Conservation (phyloP, 192 early-diverging fungal genomes). For the Linnemannia exigua region DNA sequence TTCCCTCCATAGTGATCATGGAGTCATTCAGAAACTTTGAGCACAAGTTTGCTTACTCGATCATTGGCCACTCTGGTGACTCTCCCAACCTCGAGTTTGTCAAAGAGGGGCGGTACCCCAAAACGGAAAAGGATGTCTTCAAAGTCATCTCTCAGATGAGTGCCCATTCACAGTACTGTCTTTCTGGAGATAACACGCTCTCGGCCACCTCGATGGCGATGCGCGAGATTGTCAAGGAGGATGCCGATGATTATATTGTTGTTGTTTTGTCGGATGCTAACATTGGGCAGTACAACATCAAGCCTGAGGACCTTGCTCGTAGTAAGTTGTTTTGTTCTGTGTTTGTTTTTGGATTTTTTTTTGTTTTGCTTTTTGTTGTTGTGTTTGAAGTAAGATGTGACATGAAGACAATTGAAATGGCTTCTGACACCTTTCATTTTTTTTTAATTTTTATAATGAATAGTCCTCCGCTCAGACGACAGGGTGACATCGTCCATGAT, state of each 20-base stretch:
- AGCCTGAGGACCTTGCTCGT: constrained; percentile 74
- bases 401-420: background rate
- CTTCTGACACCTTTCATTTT: background rate
- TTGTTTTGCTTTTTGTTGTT: too few species aligned
- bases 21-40: constrained; percentile 82
- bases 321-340: constrained; percentile 54
- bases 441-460: background rate
- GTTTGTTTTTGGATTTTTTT: constrained; percentile 2
- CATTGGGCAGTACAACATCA: constrained; percentile 82
- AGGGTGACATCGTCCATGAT: constrained; percentile 80
- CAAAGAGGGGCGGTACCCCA: constrained; percentile 76
- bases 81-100: constrained; percentile 82
- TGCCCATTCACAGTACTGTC: constrained; percentile 85
- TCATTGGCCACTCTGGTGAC: constrained; percentile 85
- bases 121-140: constrained; percentile 83
- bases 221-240: constrained; percentile 77
- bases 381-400: background rate
- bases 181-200: constrained; percentile 85
- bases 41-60: constrained; percentile 83
- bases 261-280: constrained; percentile 87
- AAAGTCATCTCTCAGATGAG: constrained; percentile 79
- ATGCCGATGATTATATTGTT: constrained; percentile 86
- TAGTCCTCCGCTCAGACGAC: constrained; percentile 79
- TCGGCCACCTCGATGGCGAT: constrained; percentile 74
- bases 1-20: constrained; percentile 70